Conservation (phyloP, 2,329 filamentous ascomycete species). For the Ilyonectria robusta region DNA sequence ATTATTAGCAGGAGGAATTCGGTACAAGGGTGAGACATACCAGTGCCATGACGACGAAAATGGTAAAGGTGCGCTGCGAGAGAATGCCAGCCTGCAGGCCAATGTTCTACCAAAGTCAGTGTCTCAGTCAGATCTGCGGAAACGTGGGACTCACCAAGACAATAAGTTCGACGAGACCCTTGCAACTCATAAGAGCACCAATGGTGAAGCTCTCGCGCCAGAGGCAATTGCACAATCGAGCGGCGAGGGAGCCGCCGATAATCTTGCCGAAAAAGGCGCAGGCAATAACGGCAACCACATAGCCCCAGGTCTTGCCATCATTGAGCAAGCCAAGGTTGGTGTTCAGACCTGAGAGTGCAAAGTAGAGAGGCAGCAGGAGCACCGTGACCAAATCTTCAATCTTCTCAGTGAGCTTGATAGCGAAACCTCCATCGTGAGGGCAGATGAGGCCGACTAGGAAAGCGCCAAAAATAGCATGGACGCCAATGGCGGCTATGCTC, state of each 20-base stretch:
- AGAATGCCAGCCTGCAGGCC: slow-evolving; percentile 87
- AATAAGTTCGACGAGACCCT: slow-evolving; percentile 94
- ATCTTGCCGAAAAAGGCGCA: slow-evolving; percentile 91
- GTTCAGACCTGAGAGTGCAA: slow-evolving; percentile 90
- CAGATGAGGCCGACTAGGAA: slow-evolving; percentile 93
- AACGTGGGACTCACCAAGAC: slow-evolving; percentile 76
- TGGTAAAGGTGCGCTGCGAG: slow-evolving; percentile 86
- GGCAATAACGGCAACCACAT: slow-evolving; percentile 85
- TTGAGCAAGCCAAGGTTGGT: slow-evolving; percentile 90
- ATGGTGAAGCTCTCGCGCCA: slow-evolving; percentile 94
- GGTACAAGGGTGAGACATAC: slow-evolving; percentile 39
- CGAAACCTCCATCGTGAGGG: slow-evolving; percentile 90
- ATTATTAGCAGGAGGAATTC: slow-evolving; percentile 12
- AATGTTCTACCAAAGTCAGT: slow-evolving; percentile 66
- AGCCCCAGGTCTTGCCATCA: slow-evolving; percentile 87
- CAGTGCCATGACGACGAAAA: slow-evolving; percentile 95
- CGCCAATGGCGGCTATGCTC: slow-evolving; percentile 77
- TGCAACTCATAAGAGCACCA: slow-evolving; percentile 95
- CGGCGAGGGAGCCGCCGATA: slow-evolving; percentile 83
- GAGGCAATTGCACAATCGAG: slow-evolving; percentile 77
- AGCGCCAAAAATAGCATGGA: slow-evolving; percentile 94
- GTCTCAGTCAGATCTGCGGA: rapidly evolving
- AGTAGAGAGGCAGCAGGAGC: slow-evolving; percentile 91
- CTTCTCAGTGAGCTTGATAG: slow-evolving; percentile 93
- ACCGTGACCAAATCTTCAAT: slow-evolving; percentile 91